Percentiles rank a stretch among this genome's conserved stretches.
These are phyloP conservation scores for Penicillium psychrosexuale DNA, from an alignment of 2,329 filamentous ascomycete genomes.

Conservation along the genomic window DNA sequence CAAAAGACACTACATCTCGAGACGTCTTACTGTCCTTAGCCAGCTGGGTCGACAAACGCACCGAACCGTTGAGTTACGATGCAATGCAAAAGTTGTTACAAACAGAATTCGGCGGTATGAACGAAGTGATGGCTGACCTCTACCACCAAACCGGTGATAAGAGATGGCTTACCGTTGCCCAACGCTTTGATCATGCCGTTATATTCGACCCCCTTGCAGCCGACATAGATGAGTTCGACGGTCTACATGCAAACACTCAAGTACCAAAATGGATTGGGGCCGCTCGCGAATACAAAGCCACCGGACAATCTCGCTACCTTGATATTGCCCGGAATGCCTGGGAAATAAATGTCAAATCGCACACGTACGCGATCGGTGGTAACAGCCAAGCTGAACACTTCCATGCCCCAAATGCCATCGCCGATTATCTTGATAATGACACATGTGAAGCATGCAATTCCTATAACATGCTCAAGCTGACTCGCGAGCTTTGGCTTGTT, in stretches of 20 bases:
- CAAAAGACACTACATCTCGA: background rate
- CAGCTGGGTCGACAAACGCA: background rate
- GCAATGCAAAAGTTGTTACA: background rate
- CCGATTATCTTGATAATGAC: constrained; percentile 45
- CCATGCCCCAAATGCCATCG: constrained; percentile 47
- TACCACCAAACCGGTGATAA: constrained; percentile 48
- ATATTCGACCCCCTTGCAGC: constrained; percentile 49
- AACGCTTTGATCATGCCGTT: constrained; percentile 51
- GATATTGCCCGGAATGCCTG: constrained; percentile 53
- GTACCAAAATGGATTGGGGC: constrained; percentile 56
- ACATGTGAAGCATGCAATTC: constrained; percentile 55
- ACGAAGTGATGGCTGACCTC: constrained; percentile 22
- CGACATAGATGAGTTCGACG: constrained; percentile 47
- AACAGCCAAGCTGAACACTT: constrained; percentile 57
- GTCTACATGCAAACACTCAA: constrained; percentile 54
- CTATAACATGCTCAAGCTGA: constrained; percentile 58
- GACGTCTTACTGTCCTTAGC: background rate
- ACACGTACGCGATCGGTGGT: constrained; percentile 54
- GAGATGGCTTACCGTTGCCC: constrained; percentile 48
- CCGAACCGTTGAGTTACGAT: background rate
- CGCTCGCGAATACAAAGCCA: constrained; percentile 49
- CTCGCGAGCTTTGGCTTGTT: constrained; percentile 50
- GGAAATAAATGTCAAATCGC: constrained; percentile 46
- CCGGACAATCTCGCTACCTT: constrained; percentile 45
- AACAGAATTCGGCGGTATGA: constrained; percentile 1